These are phyloP conservation scores for Dendrobium nobile DNA, from an alignment of 106 monocot genomes.

Conservation along the genomic window DNA sequence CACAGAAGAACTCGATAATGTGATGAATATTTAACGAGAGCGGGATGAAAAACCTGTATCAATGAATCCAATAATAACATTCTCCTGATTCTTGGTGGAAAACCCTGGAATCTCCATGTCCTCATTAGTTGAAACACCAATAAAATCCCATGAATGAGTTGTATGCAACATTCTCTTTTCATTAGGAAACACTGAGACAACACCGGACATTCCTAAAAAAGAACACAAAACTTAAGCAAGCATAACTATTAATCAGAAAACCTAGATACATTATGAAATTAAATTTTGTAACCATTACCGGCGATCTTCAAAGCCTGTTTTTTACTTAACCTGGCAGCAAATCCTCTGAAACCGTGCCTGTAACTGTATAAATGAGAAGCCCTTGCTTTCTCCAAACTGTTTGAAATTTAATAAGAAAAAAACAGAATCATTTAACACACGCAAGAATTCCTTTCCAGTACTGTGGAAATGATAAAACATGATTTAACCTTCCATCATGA, in stretches of 20 bases:
- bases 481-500: conserved; percentile 72
- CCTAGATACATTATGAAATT: not conserved
- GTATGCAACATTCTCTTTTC: conserved; percentile 61
- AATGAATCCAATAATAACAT: conserved; percentile 90
- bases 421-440: not conserved
- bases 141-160: conserved; percentile 94
- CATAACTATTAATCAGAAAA: not conserved
- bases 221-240: not conserved
- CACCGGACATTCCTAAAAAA: conserved; percentile 54
- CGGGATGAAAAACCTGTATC: conserved; percentile 54
- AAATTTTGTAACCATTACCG: conserved; percentile 24
- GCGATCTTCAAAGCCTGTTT: conserved; percentile 54
- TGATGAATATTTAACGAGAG: no score
- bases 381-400: conserved; percentile 49
- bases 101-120: conserved; percentile 62
- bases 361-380: conserved; percentile 83
- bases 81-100: conserved; percentile 75
- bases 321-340: conserved; percentile 70
- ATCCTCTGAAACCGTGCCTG: conserved; percentile 65
- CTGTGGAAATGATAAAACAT: not conserved
- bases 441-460: not conserved
- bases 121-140: conserved; percentile 53
- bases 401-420: not conserved
- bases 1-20: no score
- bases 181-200: conserved; percentile 79